These are phyloP conservation scores for Adansonia rubrostipa DNA, from an alignment of 441 rosid species.

Conservation along the genomic window DNA sequence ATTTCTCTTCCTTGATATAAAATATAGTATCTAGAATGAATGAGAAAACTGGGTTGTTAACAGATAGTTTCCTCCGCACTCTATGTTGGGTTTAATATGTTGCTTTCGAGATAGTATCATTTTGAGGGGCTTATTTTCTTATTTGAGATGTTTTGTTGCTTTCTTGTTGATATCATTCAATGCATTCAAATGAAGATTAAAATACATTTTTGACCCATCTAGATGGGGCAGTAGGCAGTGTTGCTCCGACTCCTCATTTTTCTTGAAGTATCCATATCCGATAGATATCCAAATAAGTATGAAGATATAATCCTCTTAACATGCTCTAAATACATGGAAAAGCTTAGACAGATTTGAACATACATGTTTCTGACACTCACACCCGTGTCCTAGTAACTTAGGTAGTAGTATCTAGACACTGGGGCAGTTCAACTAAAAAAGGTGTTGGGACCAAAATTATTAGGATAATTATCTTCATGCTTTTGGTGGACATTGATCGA, in stretches of 20 bases:
- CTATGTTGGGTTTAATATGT: neutral
- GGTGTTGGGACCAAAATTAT: neutral
- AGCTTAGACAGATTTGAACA: too few relatives aligned
- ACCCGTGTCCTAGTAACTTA: too few relatives aligned
- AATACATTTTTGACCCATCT: neutral
- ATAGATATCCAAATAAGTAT: too few relatives aligned
- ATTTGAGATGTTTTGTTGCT: neutral
- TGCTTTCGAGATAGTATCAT: neutral
- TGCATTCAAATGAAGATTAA: neutral
- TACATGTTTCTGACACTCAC: too few relatives aligned
- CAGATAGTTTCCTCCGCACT: neutral
- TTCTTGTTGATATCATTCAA: neutral
- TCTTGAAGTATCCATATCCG: too few relatives aligned
- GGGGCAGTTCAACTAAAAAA: neutral
- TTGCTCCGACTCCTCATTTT: too few relatives aligned
- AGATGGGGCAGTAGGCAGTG: neutral
- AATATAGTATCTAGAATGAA: neutral
- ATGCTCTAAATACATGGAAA: too few relatives aligned
- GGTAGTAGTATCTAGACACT: neutral
- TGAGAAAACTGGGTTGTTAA: neutral
- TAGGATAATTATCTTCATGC: neutral
- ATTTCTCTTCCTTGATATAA: neutral
- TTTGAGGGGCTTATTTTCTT: neutral
- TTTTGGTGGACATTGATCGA: constrained; percentile 6
- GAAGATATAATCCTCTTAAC: too few relatives aligned